Evolutionary conservation across 441 rosid species (phyloP).

Genomic region (Arabidopsis lyrata): DNA sequence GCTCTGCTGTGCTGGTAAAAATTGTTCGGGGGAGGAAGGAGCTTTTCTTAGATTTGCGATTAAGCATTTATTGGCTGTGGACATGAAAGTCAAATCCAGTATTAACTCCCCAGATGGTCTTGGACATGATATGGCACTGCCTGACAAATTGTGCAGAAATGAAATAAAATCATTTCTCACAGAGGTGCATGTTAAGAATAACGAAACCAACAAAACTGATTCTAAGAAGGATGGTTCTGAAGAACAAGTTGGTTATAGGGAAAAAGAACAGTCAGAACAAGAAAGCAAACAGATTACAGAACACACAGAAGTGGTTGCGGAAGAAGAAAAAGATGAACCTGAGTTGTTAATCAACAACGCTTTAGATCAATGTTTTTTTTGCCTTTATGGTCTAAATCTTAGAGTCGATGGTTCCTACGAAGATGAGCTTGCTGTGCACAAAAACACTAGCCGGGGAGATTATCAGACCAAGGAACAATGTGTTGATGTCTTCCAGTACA

Average conservation of each 20-base stretch:
- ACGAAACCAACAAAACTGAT: conserved; percentile 48
- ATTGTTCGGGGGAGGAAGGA: conserved; percentile 88
- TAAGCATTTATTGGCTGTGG: conserved; percentile 93
- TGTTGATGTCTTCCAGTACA: conserved; percentile 98
- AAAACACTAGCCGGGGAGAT: conserved; percentile 94
- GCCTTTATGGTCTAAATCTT: conserved; percentile 97
- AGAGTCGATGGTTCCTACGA: conserved; percentile 91
- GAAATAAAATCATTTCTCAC: conserved; percentile 50
- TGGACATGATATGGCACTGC: conserved; percentile 51
- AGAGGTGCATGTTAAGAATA: conserved; percentile 55
- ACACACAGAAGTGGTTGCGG: conserved; percentile 58
- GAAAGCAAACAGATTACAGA: conserved; percentile 48
- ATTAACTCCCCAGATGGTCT: conserved; percentile 51
- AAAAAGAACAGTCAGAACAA: conserved; percentile 51
- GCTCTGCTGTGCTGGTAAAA: conserved; percentile 90
- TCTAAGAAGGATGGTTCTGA: conserved; percentile 53
- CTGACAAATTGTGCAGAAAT: conserved; percentile 52
- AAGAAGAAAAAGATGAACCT: conserved; percentile 91
- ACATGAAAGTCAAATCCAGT: conserved; percentile 88
- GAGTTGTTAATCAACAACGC: conserved; percentile 88
- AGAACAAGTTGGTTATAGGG: conserved; percentile 42
- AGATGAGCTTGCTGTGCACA: conserved; percentile 93
- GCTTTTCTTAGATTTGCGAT: conserved; percentile 93
- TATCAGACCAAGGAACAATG: conserved; percentile 98
- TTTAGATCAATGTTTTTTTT: conserved; percentile 97